These are phyloP conservation scores for Penicillium capsulatum DNA, from an alignment of 2,329 filamentous ascomycete genomes.

Conservation along the genomic window DNA sequence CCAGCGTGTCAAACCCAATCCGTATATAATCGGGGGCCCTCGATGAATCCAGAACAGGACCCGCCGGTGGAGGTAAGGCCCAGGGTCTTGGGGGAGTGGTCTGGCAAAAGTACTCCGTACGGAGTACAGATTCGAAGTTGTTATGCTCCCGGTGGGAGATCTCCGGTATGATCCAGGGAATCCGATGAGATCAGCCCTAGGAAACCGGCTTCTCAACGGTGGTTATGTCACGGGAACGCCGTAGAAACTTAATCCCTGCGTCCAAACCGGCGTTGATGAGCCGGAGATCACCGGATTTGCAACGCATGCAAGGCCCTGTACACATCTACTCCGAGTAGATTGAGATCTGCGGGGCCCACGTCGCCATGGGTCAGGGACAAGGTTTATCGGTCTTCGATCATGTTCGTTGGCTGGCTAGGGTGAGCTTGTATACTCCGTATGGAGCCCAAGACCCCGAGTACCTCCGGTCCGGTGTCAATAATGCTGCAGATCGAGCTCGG, in stretches of 20 bases:
- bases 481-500: slow-evolving; percentile 13
- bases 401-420: slow-evolving; percentile 13
- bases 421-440: slow-evolving; percentile 12
- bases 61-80: slow-evolving; percentile 6
- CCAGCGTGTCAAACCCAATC: slow-evolving; percentile 13
- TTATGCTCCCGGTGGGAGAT: too few species aligned
- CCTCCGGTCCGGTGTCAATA: slow-evolving; percentile 13
- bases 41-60: slow-evolving; percentile 1
- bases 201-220: too few species aligned
- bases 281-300: slow-evolving; percentile 14
- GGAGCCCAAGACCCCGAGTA: slow-evolving; percentile 5
- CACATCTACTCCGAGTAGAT: slow-evolving; percentile 10
- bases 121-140: too few species aligned
- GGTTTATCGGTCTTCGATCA: slow-evolving; percentile 3
- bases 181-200: too few species aligned
- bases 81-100: too few species aligned
- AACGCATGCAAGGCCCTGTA: too few species aligned
- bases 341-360: slow-evolving; percentile 14
- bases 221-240: too few species aligned
- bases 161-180: too few species aligned
- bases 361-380: slow-evolving; percentile 3
- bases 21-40: not conserved
- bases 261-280: slow-evolving; percentile 4
- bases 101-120: too few species aligned
- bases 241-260: not conserved